Conservation (phyloP, 2,329 filamentous ascomycete genomes). For the Hypomyces rosellus region DNA sequence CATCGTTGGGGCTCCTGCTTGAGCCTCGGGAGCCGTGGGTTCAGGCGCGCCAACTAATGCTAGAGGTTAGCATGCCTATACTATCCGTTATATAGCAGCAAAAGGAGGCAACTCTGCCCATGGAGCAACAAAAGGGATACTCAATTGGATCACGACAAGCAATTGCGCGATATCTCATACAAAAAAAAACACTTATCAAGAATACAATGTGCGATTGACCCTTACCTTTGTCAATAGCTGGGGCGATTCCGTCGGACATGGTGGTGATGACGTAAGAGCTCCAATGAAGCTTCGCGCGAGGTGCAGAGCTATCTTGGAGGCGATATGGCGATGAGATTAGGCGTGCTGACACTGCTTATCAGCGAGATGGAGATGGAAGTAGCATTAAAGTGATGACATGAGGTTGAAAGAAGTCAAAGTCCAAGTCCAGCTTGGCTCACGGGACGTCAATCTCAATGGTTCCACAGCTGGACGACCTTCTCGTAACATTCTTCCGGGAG, state of each 20-base stretch:
- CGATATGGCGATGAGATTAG: neutral
- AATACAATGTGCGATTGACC: constrained; percentile 12
- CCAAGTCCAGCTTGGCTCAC: constrained; percentile 3
- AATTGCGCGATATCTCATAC: neutral
- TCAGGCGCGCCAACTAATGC: constrained; percentile 24
- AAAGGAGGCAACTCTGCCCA: neutral
- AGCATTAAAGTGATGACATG: neutral
- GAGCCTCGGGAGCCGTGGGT: constrained; percentile 22
- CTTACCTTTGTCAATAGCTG: constrained; percentile 32
- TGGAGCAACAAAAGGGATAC: neutral
- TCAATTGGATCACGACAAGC: constrained; percentile 5
- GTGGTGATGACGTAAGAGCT: constrained; percentile 29
- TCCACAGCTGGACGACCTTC: constrained; percentile 10
- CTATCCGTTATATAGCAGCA: neutral
- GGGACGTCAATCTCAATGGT: constrained; percentile 3
- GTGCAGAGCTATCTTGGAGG: neutral
- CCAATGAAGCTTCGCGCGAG: neutral
- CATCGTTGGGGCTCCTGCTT: constrained; percentile 22
- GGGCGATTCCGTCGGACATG: constrained; percentile 30
- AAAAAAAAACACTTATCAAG: neutral
- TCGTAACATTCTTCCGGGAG: constrained; percentile 7
- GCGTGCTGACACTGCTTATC: neutral
- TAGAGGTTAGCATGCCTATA: constrained; percentile 5
- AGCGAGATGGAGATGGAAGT: neutral
- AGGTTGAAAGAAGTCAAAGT: neutral